Evolutionary conservation across 495 filamentous ascomycete species (phyloP).

Genomic region (Penicillium cinerascens): DNA sequence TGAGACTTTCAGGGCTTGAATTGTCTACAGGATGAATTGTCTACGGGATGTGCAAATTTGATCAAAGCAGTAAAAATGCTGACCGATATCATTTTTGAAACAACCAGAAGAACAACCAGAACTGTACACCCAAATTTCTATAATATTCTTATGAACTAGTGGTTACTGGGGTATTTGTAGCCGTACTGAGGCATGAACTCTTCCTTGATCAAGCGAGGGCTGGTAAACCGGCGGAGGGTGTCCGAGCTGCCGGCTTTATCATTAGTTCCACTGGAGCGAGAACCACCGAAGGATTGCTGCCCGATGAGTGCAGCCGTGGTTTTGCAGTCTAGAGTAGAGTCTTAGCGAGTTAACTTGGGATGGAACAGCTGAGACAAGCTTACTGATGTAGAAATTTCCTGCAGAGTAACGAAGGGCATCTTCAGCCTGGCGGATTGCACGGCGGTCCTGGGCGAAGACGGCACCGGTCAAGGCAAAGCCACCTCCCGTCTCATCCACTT

Average conservation of each 20-base stretch:
- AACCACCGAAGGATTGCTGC: conserved; percentile 78
- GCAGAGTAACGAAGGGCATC: conserved; percentile 70
- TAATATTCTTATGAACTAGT: conserved; percentile 14
- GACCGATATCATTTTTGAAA: not conserved
- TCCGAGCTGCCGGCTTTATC: conserved; percentile 75
- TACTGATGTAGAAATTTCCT: conserved; percentile 82
- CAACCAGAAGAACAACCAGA: not conserved
- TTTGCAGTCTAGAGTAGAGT: conserved; percentile 58
- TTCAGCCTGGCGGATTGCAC: conserved; percentile 65
- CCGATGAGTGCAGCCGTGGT: conserved; percentile 78
- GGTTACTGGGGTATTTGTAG: conserved; percentile 71
- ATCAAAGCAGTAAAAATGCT: not conserved
- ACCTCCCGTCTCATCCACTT: conserved; percentile 54
- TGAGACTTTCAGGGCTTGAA: not conserved
- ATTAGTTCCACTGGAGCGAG: conserved; percentile 72
- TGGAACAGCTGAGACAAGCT: conserved; percentile 6
- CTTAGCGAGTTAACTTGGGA: not conserved
- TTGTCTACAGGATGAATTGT: no score
- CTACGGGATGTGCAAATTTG: not conserved
- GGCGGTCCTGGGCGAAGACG: conserved; percentile 69
- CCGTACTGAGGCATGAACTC: conserved; percentile 60
- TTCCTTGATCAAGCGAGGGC: conserved; percentile 73
- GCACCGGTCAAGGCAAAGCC: conserved; percentile 75
- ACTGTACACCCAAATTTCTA: conserved; percentile 1
- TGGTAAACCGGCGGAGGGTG: conserved; percentile 66